Percentiles rank a stretch among this genome's conserved stretches.
Evolutionary conservation across 1,284 basidiomycete species (phyloP).

Genomic region (Trametes pubescens): DNA sequence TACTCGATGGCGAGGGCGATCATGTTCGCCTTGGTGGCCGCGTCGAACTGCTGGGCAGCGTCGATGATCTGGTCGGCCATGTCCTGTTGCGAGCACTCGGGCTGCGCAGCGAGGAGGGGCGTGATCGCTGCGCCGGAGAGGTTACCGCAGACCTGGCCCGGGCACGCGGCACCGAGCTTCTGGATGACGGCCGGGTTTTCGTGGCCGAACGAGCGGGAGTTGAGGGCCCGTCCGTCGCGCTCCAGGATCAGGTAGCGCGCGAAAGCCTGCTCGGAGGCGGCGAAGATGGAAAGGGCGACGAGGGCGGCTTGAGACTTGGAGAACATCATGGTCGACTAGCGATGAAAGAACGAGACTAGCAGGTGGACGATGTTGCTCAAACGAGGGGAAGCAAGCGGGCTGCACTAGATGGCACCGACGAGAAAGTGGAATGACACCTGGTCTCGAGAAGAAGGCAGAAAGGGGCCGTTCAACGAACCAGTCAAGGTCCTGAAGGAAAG

Average conservation of each 20-base stretch:
- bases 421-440: conserved; percentile 54
- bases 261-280: conserved; percentile 49
- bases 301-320: conserved; percentile 49
- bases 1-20: conserved; percentile 62
- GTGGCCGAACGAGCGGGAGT: conserved; percentile 63
- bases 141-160: conserved; percentile 57
- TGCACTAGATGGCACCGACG: conserved; percentile 41
- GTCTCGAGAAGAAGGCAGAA: conserved; percentile 50
- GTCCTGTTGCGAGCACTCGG: conserved; percentile 68
- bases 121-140: conserved; percentile 56
- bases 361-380: conserved; percentile 30
- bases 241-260: conserved; percentile 59
- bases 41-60: conserved; percentile 61
- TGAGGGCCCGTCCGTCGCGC: conserved; percentile 52
- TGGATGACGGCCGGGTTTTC: conserved; percentile 58
- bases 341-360: conserved; percentile 35
- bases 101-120: conserved; percentile 62
- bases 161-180: conserved; percentile 56
- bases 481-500: conserved; percentile 39
- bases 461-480: conserved; percentile 60
- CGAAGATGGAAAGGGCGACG: conserved; percentile 49
- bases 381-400: conserved; percentile 37
- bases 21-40: conserved; percentile 58
- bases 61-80: conserved; percentile 67
- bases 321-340: conserved; percentile 51